Percentiles rank a stretch among this genome's conserved stretches.
Evolutionary conservation across 1,284 basidiomycete genomes (phyloP).

Genomic region (Gomphus bonarii): DNA sequence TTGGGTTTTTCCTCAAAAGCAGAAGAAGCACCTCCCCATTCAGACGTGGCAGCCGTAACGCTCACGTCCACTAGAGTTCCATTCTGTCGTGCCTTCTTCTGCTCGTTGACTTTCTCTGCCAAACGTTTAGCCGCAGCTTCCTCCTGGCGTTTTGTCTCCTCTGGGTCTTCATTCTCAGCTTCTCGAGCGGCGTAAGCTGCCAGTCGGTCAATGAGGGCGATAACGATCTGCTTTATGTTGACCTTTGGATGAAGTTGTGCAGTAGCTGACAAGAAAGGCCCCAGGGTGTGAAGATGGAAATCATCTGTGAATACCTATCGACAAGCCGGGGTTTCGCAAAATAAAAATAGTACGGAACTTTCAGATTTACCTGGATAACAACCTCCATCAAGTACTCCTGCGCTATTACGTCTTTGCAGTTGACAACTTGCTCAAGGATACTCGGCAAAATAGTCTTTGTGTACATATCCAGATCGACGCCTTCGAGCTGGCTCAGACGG

Average conservation of each 20-base stretch:
- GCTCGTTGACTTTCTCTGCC: conserved; percentile 75
- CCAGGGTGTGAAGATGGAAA: conserved; percentile 87
- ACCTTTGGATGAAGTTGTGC: conserved; percentile 92
- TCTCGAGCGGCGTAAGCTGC: conserved; percentile 90
- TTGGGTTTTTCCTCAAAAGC: conserved; percentile 6
- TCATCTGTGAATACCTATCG: conserved; percentile 88
- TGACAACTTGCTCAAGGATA: conserved; percentile 90
- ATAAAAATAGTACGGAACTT: not conserved
- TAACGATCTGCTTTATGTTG: conserved; percentile 95
- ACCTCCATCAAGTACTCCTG: conserved; percentile 99
- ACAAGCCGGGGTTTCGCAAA: not conserved
- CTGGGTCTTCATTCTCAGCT: conserved; percentile 87
- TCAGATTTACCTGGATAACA: conserved; percentile 71
- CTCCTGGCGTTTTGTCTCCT: conserved; percentile 83
- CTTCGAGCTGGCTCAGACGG: conserved; percentile 84
- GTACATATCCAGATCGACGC: conserved; percentile 89
- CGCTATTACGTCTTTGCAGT: conserved; percentile 93
- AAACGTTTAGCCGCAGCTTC: conserved; percentile 81
- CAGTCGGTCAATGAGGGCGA: conserved; percentile 89
- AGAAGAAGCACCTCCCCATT: conserved; percentile 18
- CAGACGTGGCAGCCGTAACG: conserved; percentile 8
- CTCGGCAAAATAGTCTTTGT: conserved; percentile 75
- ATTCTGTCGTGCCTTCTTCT: conserved; percentile 52
- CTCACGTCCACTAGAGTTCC: conserved; percentile 16
- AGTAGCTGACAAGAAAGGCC: conserved; percentile 87